Conservation (phyloP, 2,329 filamentous ascomycete species). For the Truncatella angustata region DNA sequence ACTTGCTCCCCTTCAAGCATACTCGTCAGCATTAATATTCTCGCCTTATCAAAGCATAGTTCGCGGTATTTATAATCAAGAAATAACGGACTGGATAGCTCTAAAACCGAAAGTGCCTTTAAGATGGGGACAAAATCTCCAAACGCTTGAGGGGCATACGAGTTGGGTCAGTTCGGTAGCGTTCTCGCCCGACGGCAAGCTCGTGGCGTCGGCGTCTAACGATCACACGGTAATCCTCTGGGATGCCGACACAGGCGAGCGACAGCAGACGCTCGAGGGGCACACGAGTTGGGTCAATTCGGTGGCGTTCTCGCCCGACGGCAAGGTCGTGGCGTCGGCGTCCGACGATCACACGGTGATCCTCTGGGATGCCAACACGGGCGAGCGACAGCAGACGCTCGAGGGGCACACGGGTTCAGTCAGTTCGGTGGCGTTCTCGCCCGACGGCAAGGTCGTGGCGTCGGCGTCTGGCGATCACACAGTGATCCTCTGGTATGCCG, state of each 20-base stretch:
- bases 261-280: conserved; percentile 10
- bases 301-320: not conserved
- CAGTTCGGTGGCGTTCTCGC: not conserved
- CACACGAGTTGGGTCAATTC: not conserved
- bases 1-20: conserved; percentile 28
- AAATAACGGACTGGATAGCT: conserved; percentile 17
- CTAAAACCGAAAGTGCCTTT: conserved; percentile 4
- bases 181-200: not conserved
- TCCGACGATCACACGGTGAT: not conserved
- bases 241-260: not conserved
- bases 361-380: not conserved
- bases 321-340: not conserved
- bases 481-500: not conserved
- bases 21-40: conserved; percentile 30
- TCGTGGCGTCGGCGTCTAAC: not conserved
- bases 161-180: conserved; percentile 10
- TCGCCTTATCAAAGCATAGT: conserved; percentile 26
- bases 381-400: not conserved
- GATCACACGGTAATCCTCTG: not conserved
- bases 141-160: conserved; percentile 16
- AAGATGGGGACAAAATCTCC: conserved; percentile 12
- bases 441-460: not conserved
- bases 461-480: not conserved
- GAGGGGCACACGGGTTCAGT: not conserved
- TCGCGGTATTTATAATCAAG: conserved; percentile 16